A percentile compares a stretch with the other conserved stretches of the same genome.
phyloP scores from a whole-genome alignment of 1,139 yeast genomes.

The Candida glucosophila region DNA sequence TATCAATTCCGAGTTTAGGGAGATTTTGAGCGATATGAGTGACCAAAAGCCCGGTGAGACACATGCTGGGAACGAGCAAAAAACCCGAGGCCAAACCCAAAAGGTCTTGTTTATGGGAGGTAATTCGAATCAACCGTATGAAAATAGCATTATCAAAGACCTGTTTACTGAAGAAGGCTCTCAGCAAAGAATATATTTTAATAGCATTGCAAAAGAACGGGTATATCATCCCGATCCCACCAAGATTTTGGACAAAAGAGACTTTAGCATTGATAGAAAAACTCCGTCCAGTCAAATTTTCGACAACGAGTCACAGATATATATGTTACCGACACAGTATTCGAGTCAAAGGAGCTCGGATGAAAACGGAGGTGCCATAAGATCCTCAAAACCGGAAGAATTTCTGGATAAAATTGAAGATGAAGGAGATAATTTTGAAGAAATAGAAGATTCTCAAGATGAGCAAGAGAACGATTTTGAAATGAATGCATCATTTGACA shows the following conservation, averaged over 20 bases:
- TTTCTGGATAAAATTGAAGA: neutral
- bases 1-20: slow-evolving; percentile 1
- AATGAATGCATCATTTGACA: slow-evolving; percentile 1
- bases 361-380: slow-evolving; percentile 5
- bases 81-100: neutral
- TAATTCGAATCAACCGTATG: neutral
- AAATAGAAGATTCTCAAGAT: slow-evolving; percentile 14
- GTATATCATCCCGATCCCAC: neutral
- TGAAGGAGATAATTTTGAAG: slow-evolving; percentile 6
- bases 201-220: slow-evolving; percentile 1
- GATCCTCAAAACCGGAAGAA: slow-evolving; percentile 1
- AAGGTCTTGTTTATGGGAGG: neutral
- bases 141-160: too few relatives aligned
- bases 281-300: too few relatives aligned
- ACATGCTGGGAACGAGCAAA: neutral
- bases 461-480: slow-evolving; percentile 4
- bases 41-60: neutral
- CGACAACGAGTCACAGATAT: slow-evolving; percentile 5
- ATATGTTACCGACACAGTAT: slow-evolving; percentile 10
- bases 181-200: too few relatives aligned
- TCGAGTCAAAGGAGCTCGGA: slow-evolving; percentile 5
- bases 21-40: too few relatives aligned
- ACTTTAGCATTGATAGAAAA: slow-evolving; percentile 1
- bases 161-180: too few relatives aligned
- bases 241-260: neutral